Conservation (phyloP, 352 stramenopile species). For the Globisporangium iwayamae region DNA sequence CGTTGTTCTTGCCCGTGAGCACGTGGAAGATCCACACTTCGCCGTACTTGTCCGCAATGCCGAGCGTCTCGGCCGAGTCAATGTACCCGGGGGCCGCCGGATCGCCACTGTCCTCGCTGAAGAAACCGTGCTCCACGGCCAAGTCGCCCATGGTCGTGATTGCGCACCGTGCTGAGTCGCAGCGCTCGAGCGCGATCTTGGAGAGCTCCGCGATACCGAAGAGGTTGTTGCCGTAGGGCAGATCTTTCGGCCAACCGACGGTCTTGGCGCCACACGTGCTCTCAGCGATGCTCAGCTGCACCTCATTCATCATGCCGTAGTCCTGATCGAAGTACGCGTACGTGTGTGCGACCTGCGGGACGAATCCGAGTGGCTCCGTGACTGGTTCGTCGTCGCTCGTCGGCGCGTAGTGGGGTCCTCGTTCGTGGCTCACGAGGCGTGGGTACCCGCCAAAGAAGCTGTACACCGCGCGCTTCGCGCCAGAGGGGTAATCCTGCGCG, state of each 20-base stretch:
- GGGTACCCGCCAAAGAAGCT: constrained; percentile 73
- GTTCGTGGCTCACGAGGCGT: constrained; percentile 61
- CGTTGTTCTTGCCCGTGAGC: constrained; percentile 83
- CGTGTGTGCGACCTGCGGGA: constrained; percentile 90
- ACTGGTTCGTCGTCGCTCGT: constrained; percentile 26
- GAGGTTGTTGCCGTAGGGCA: constrained; percentile 74
- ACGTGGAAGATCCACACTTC: constrained; percentile 96
- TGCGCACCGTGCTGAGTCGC: constrained; percentile 73
- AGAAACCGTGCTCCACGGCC: constrained; percentile 92
- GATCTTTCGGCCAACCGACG: constrained; percentile 61
- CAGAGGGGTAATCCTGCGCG: constrained; percentile 53
- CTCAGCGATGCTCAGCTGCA: constrained; percentile 92
- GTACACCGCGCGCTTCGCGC: constrained; percentile 54
- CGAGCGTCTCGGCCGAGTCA: constrained; percentile 83
- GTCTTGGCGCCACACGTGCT: constrained; percentile 90
- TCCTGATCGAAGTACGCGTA: constrained; percentile 93
- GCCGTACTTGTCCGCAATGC: constrained; percentile 78
- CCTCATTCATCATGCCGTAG: constrained; percentile 95
- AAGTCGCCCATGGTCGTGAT: constrained; percentile 91
- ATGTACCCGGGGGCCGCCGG: constrained; percentile 49
- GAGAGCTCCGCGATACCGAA: constrained; percentile 90
- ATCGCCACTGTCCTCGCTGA: constrained; percentile 86
- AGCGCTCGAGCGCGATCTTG: constrained; percentile 89
- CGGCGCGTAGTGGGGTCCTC: constrained; percentile 65
- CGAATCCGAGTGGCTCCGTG: constrained; percentile 67